Percentiles rank a stretch among this genome's conserved stretches.
Evolutionary conservation across 306 rosid genomes (phyloP).

Genomic region (Trichosanthes truncata): DNA sequence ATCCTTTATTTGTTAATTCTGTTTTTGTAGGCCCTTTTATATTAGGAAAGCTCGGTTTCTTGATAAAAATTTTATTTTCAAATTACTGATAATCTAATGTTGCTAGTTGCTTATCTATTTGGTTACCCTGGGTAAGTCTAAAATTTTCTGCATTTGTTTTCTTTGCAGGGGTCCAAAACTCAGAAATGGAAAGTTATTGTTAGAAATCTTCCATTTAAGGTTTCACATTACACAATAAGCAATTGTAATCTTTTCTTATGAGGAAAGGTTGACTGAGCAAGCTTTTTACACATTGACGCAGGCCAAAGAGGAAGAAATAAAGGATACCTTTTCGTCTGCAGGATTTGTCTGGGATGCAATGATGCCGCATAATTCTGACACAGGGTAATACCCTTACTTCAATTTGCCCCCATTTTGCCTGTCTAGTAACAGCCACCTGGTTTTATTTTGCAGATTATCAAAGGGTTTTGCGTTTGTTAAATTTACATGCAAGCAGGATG

Average conservation of each 20-base stretch:
- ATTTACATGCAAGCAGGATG: constrained; percentile 80
- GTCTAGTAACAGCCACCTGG: constrained; percentile 2
- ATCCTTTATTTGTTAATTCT: background rate
- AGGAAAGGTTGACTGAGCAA: constrained; percentile 18
- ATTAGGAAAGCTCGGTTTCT: background rate
- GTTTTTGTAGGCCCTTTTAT: background rate
- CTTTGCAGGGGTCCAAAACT: constrained; percentile 82
- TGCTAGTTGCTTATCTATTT: background rate
- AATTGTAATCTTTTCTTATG: constrained; percentile 4
- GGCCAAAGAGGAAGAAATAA: constrained; percentile 61
- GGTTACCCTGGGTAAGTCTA: constrained; percentile 13
- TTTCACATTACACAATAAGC: constrained; percentile 17
- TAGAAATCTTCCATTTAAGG: constrained; percentile 95
- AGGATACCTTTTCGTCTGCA: constrained; percentile 49
- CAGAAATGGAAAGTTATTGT: constrained; percentile 89
- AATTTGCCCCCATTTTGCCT: background rate
- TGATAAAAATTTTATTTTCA: background rate
- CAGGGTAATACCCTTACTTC: constrained; percentile 37
- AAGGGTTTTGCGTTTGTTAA: constrained; percentile 95
- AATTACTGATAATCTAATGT: background rate
- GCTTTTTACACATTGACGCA: constrained; percentile 32
- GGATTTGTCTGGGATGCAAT: constrained; percentile 90
- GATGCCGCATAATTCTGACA: constrained; percentile 59
- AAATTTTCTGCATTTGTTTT: constrained; percentile 9
- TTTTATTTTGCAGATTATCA: constrained; percentile 51